Evolutionary conservation across 345 rosid species (phyloP).

Genomic region (Syzygium aromaticum): DNA sequence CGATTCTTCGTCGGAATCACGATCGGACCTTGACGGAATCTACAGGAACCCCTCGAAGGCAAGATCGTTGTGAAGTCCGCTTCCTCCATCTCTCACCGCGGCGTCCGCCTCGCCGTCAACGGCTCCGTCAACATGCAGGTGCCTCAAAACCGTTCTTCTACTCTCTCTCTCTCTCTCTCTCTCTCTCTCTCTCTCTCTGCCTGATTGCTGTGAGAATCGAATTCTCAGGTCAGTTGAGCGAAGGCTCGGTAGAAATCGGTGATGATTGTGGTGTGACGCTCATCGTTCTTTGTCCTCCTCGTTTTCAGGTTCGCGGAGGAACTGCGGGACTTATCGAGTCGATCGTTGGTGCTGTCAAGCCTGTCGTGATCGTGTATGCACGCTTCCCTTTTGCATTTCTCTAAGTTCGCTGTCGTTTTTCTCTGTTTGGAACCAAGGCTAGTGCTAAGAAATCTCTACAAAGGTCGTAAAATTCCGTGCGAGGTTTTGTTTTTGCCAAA

Average conservation of each 20-base stretch:
- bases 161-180: neutral
- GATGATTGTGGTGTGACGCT: neutral
- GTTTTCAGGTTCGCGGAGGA: constrained; percentile 72
- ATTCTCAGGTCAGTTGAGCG: neutral
- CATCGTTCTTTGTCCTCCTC: neutral
- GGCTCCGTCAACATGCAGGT: constrained; percentile 85
- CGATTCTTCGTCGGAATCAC: neutral
- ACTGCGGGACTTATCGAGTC: constrained; percentile 87
- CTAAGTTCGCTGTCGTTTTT: neutral
- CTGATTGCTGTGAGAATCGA: neutral
- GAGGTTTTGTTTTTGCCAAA: neutral
- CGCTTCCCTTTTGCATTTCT: neutral
- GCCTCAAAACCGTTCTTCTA: neutral
- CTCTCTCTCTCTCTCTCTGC: neutral
- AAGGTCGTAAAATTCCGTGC: too few species aligned
- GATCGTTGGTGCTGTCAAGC: constrained; percentile 70
- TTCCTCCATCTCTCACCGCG: constrained; percentile 64
- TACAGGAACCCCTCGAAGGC: constrained; percentile 66
- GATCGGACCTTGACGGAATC: neutral
- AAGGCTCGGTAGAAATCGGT: neutral
- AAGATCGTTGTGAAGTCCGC: constrained; percentile 61
- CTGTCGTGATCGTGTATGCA: constrained; percentile 55
- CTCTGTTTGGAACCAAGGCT: neutral
- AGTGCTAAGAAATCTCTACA: too few species aligned
- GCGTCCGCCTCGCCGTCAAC: constrained; percentile 50